phyloP scores from a whole-genome alignment of 2,329 filamentous ascomycete species.

The Alternaria gansuensis region DNA sequence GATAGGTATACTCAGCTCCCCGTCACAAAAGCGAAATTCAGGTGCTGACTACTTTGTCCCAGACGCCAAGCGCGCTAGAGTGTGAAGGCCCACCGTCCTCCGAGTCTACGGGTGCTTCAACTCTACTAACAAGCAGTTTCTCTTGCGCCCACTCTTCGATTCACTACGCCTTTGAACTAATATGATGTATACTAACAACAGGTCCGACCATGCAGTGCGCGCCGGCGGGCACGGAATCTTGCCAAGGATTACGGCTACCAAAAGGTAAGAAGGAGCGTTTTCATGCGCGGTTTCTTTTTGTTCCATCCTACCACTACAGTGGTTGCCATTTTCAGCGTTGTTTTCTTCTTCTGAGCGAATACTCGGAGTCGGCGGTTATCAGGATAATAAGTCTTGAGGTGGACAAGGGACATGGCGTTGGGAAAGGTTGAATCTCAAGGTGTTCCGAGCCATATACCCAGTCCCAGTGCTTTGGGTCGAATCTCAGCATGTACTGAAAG shows the following conservation, averaged over 20 bases:
- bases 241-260: background rate
- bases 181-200: slow-evolving; percentile 21
- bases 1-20: slow-evolving; percentile 35
- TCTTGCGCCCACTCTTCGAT: slow-evolving; percentile 3
- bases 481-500: slow-evolving; percentile 3
- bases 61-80: slow-evolving; percentile 47
- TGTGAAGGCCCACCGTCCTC: slow-evolving; percentile 41
- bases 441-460: slow-evolving; percentile 19
- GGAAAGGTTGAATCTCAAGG: slow-evolving; percentile 2
- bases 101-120: slow-evolving; percentile 17
- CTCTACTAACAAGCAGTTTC: slow-evolving; percentile 35
- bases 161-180: slow-evolving; percentile 10
- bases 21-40: slow-evolving; percentile 8
- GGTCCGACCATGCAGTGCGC: slow-evolving; percentile 9
- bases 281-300: slow-evolving; percentile 14
- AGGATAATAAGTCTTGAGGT: background rate
- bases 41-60: slow-evolving; percentile 23
- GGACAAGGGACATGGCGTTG: background rate
- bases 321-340: slow-evolving; percentile 6
- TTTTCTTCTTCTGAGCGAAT: background rate
- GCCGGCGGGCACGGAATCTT: background rate
- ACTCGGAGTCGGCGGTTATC: background rate
- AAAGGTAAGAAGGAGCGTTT: slow-evolving; percentile 19
- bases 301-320: slow-evolving; percentile 9
- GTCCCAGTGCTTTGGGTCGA: slow-evolving; percentile 14